Conservation (phyloP, 306 rosid species). For the Alnus rubra region DNA sequence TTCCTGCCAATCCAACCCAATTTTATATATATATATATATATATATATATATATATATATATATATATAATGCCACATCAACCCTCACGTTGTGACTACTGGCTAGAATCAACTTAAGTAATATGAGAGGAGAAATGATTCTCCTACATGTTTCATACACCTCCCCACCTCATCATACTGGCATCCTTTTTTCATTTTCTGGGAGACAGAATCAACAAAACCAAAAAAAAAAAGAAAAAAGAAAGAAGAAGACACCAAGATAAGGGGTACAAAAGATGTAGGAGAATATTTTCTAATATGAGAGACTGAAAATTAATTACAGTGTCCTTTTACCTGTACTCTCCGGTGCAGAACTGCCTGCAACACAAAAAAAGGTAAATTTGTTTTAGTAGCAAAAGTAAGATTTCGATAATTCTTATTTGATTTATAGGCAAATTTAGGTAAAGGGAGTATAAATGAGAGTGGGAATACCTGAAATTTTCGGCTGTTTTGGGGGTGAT, state of each 20-base stretch:
- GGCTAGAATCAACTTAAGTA: background rate
- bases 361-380: slow-evolving; percentile 11
- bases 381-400: background rate
- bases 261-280: too few species aligned
- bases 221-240: too few species aligned
- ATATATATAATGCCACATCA: background rate
- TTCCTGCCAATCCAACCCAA: slow-evolving; percentile 48
- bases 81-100: too few species aligned
- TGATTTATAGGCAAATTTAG: background rate
- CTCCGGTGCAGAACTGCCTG: slow-evolving; percentile 99
- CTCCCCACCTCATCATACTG: too few species aligned
- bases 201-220: too few species aligned
- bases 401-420: background rate
- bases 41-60: too few species aligned
- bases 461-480: slow-evolving; percentile 62
- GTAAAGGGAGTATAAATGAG: background rate
- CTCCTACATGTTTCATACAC: too few species aligned
- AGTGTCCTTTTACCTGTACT: slow-evolving; percentile 61
- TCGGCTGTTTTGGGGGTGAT: slow-evolving; percentile 89
- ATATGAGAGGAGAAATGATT: too few species aligned
- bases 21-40: background rate
- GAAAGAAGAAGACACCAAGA: too few species aligned
- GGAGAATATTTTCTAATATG: too few species aligned
- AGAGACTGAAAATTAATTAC: background rate
- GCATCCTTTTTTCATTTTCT: too few species aligned